These are phyloP conservation scores for Amanita fuliginea DNA, from an alignment of 768 basidiomycete species.

Conservation along the genomic window DNA sequence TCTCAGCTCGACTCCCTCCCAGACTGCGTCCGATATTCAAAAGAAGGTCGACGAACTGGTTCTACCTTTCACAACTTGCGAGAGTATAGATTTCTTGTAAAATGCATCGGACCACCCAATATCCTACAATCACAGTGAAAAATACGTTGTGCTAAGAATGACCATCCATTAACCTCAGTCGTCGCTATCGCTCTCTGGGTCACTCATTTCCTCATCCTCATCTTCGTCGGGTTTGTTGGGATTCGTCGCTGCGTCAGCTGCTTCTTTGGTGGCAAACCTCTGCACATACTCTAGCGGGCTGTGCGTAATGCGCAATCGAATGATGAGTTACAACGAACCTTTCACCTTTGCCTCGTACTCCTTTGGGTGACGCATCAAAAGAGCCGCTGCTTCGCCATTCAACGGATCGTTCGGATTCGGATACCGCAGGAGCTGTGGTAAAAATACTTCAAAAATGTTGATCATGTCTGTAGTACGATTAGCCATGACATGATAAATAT, in stretches of 20 bases:
- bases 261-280: slow-evolving; percentile 85
- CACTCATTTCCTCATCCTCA: slow-evolving; percentile 81
- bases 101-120: slow-evolving; percentile 10
- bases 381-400: slow-evolving; percentile 95
- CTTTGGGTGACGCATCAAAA: slow-evolving; percentile 95
- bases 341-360: slow-evolving; percentile 93
- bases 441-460: slow-evolving; percentile 98
- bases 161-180: slow-evolving; percentile 22
- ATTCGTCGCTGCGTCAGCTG: slow-evolving; percentile 62
- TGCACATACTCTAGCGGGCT: slow-evolving; percentile 80
- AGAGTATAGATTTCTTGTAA: slow-evolving; percentile 6
- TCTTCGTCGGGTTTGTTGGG: slow-evolving; percentile 49
- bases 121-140: slow-evolving; percentile 10
- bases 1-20: slow-evolving; percentile 4
- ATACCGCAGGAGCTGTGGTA: slow-evolving; percentile 93
- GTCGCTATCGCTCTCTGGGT: slow-evolving; percentile 74
- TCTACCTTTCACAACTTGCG: slow-evolving; percentile 24
- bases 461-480: slow-evolving; percentile 74
- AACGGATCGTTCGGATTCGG: slow-evolving; percentile 98
- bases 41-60: slow-evolving; percentile 68
- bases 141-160: neutral
- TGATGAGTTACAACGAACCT: slow-evolving; percentile 25
- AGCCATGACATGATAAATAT: neutral
- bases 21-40: slow-evolving; percentile 65
- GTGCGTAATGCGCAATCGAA: neutral